phyloP scores from a whole-genome alignment of 2,329 filamentous ascomycete genomes.

The Neofusicoccum ribis region DNA sequence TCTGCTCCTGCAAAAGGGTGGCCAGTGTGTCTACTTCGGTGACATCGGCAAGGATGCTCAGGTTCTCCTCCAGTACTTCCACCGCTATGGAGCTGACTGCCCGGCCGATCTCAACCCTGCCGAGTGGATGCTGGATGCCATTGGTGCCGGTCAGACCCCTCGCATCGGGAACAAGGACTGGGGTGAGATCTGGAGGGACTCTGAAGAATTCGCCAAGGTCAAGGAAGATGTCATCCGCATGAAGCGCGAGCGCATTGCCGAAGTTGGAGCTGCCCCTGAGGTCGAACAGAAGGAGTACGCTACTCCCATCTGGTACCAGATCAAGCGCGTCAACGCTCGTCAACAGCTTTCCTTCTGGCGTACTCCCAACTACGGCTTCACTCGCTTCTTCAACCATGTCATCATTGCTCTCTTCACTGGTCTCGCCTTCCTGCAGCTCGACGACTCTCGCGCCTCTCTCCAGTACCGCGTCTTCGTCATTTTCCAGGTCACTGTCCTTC shows the following conservation, averaged over 20 bases:
- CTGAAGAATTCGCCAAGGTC: constrained; percentile 65
- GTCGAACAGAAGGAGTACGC: constrained; percentile 74
- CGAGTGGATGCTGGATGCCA: constrained; percentile 85
- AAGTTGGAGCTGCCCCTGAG: constrained; percentile 44
- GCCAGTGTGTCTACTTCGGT: constrained; percentile 82
- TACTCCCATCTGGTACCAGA: constrained; percentile 75
- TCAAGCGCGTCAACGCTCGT: constrained; percentile 70
- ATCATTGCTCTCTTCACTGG: constrained; percentile 77
- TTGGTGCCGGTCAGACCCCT: constrained; percentile 72
- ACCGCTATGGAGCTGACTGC: constrained; percentile 58
- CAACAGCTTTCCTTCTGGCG: constrained; percentile 82
- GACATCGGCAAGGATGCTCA: constrained; percentile 76
- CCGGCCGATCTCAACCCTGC: constrained; percentile 56
- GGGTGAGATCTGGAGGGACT: constrained; percentile 76
- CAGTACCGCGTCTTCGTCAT: constrained; percentile 88
- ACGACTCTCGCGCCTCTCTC: constrained; percentile 72
- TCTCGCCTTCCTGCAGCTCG: constrained; percentile 75
- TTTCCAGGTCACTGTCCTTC: constrained; percentile 85
- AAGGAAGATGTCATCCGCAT: constrained; percentile 68
- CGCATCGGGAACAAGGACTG: constrained; percentile 75
- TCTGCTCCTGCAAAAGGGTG: constrained; percentile 74
- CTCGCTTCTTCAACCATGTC: constrained; percentile 80
- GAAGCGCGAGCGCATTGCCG: constrained; percentile 60
- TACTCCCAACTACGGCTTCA: constrained; percentile 86
- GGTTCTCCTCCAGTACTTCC: constrained; percentile 63